A percentile compares a stretch with the other conserved stretches of the same genome.
Conservation (phyloP, 2,329 filamentous ascomycete genomes). For the Exserohilum turcica region DNA sequence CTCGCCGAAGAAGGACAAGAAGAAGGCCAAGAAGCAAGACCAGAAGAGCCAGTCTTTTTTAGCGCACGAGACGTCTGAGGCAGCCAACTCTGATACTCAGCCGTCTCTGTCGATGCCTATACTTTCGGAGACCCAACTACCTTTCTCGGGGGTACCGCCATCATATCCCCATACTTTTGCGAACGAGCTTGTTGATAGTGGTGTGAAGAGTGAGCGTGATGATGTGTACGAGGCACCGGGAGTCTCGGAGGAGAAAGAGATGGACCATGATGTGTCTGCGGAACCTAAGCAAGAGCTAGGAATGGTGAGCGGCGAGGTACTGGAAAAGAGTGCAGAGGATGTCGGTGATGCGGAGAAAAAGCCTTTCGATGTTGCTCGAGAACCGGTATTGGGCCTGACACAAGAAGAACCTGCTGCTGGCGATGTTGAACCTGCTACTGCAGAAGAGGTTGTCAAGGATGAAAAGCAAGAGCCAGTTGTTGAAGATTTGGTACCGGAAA, state of each 20-base stretch:
- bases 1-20: conserved; percentile 30
- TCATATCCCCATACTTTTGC: conserved; percentile 32
- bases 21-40: conserved; percentile 31
- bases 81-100: conserved; percentile 41
- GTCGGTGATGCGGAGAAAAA: neutral
- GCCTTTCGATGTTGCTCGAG: conserved; percentile 2
- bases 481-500: conserved; percentile 16
- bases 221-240: conserved; percentile 7
- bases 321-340: neutral
- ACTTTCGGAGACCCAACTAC: conserved; percentile 37
- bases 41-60: conserved; percentile 38
- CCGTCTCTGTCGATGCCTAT: conserved; percentile 34
- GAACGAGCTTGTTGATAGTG: conserved; percentile 32
- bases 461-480: conserved; percentile 19
- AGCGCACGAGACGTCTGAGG: conserved; percentile 41
- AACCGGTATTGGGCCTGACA: neutral
- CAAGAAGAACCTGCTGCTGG: conserved; percentile 13
- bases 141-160: conserved; percentile 38
- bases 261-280: conserved; percentile 1
- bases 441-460: conserved; percentile 23
- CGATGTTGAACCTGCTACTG: conserved; percentile 7
- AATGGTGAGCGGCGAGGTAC: conserved; percentile 9
- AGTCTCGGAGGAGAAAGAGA: conserved; percentile 2
- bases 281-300: conserved; percentile 13
- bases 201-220: conserved; percentile 7